These are phyloP conservation scores for Candida silvicultrix DNA, from an alignment of 805 yeast genomes.

Conservation along the genomic window DNA sequence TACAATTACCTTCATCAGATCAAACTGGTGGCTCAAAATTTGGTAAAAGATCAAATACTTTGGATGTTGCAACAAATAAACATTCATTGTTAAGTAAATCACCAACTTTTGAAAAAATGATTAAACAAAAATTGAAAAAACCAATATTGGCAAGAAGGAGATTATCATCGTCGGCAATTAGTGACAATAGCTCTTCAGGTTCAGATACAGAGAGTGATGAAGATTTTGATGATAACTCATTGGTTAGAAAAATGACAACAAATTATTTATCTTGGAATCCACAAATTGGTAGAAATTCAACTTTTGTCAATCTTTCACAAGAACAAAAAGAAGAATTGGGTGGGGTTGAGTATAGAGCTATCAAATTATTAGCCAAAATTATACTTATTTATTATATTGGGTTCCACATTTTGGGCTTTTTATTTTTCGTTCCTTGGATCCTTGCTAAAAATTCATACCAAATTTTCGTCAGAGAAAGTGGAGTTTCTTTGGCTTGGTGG, in stretches of 20 bases:
- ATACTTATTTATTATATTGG: conserved; percentile 68
- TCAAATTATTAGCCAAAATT: conserved; percentile 66
- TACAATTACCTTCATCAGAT: conserved; percentile 29
- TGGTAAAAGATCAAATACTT: conserved; percentile 40
- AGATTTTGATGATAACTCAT: conserved; percentile 28
- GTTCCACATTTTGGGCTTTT: conserved; percentile 52
- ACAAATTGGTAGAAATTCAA: conserved; percentile 87
- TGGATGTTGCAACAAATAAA: conserved; percentile 30
- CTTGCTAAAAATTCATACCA: conserved; percentile 34
- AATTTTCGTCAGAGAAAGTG: conserved; percentile 40
- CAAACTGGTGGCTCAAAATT: conserved; percentile 30
- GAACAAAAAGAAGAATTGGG: conserved; percentile 92
- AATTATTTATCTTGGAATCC: conserved; percentile 87
- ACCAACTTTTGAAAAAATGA: conserved; percentile 42
- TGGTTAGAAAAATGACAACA: conserved; percentile 38
- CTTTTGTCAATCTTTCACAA: conserved; percentile 74
- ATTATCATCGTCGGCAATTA: conserved; percentile 19
- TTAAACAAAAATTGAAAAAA: conserved; percentile 24
- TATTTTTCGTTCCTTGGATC: conserved; percentile 60
- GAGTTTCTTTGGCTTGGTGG: conserved; percentile 87
- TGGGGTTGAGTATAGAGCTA: conserved; percentile 93
- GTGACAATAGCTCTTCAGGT: conserved; percentile 14
- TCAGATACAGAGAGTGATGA: conserved; percentile 20
- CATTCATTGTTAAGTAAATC: conserved; percentile 26
- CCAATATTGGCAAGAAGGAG: conserved; percentile 24